Evolutionary conservation across 1,284 basidiomycete genomes (phyloP).

Genomic region (Cutaneotrichosporon daszewskae): DNA sequence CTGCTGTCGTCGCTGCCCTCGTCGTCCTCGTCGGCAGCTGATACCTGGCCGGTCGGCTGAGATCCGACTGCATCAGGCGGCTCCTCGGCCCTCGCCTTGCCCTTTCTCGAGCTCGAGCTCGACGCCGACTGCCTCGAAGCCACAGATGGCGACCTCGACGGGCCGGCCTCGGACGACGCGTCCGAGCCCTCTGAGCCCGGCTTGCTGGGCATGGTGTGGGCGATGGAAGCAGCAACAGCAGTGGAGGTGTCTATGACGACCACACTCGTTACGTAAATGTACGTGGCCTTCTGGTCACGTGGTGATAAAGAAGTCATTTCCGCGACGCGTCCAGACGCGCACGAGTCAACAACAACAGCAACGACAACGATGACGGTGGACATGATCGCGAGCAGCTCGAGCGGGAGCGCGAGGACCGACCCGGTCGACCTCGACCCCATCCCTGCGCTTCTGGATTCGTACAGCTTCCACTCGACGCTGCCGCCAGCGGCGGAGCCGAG

Average conservation of each 20-base stretch:
- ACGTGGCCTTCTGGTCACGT: background rate
- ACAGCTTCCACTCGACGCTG: constrained; percentile 77
- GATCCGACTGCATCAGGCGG: too few relatives aligned
- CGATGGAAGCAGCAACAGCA: too few relatives aligned
- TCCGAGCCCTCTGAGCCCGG: too few relatives aligned
- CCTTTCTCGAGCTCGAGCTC: too few relatives aligned
- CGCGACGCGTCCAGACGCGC: constrained; percentile 4
- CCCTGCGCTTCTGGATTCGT: constrained; percentile 62
- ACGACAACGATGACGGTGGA: background rate
- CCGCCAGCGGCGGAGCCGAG: constrained; percentile 47
- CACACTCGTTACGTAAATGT: background rate
- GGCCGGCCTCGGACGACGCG: too few relatives aligned
- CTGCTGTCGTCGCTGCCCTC: constrained; percentile 36
- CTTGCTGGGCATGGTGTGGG: too few relatives aligned
- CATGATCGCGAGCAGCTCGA: background rate
- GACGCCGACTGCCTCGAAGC: too few relatives aligned
- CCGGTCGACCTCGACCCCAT: constrained; percentile 53
- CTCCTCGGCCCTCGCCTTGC: background rate
- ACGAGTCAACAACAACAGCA: background rate
- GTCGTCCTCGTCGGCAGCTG: background rate
- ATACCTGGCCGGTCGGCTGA: too few relatives aligned
- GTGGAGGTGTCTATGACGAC: background rate
- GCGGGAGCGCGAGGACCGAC: constrained; percentile 16
- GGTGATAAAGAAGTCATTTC: background rate
- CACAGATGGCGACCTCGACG: too few relatives aligned